phyloP scores from a whole-genome alignment of 2,329 filamentous ascomycete genomes.

The Aureobasidium melanogenum region DNA sequence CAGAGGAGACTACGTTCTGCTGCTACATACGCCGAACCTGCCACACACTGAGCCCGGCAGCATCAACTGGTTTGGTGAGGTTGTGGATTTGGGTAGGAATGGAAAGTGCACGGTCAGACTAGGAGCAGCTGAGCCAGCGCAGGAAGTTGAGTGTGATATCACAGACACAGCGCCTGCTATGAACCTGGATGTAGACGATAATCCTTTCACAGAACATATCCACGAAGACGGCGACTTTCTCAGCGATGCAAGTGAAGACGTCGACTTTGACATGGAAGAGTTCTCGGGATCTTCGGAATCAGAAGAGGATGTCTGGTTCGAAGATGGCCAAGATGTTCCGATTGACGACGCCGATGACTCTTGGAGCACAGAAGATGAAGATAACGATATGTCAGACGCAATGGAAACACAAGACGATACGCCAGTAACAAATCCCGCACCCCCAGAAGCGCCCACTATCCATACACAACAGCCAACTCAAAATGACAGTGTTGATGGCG shows the following conservation, averaged over 20 bases:
- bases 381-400: not conserved
- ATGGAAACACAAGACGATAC: not conserved
- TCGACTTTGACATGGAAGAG: constrained; percentile 1
- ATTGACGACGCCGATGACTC: constrained; percentile 12
- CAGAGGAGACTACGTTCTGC: constrained; percentile 45
- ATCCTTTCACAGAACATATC: not conserved
- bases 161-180: constrained; percentile 3
- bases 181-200: not conserved
- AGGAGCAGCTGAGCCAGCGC: constrained; percentile 38
- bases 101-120: constrained; percentile 47
- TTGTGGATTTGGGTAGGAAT: constrained; percentile 45
- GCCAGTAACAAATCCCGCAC: not conserved
- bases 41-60: constrained; percentile 7
- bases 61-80: constrained; percentile 47
- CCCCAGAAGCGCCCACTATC: not conserved
- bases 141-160: constrained; percentile 34
- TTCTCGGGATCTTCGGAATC: not conserved
- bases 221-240: not conserved
- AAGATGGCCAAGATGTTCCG: constrained; percentile 7
- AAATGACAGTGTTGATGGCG: not conserved
- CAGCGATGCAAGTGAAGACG: not conserved
- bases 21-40: constrained; percentile 24
- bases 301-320: constrained; percentile 4
- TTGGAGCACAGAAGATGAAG: constrained; percentile 15
- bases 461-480: constrained; percentile 12